These are phyloP conservation scores for Cutaneotrichosporon sp. DNA, from an alignment of 1,284 basidiomycete species.

Conservation along the genomic window DNA sequence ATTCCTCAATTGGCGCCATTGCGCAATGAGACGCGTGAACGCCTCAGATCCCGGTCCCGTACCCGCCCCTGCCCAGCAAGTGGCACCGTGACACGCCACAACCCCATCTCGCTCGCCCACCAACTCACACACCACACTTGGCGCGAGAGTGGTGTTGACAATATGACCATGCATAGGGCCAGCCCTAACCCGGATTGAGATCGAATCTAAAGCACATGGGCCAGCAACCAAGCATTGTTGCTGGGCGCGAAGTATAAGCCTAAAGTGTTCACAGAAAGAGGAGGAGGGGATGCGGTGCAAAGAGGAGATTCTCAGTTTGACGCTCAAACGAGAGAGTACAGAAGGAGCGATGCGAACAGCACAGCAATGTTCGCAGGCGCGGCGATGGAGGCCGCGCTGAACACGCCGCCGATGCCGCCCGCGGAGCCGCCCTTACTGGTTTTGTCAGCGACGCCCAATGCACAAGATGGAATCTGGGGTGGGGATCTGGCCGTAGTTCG, in stretches of 20 bases:
- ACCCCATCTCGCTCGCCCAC: too few relatives aligned
- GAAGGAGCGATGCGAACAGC: slow-evolving; percentile 4
- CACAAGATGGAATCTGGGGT: not conserved
- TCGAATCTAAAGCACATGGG: slow-evolving; percentile 6
- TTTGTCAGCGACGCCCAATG: not conserved
- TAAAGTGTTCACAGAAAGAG: slow-evolving; percentile 4
- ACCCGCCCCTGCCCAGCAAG: not conserved
- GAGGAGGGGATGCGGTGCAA: not conserved
- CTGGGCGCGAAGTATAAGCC: not conserved
- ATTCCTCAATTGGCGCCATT: too few relatives aligned
- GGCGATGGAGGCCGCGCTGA: not conserved
- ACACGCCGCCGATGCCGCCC: not conserved
- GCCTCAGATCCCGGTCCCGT: not conserved
- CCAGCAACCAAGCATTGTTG: not conserved
- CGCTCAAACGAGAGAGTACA: slow-evolving; percentile 3
- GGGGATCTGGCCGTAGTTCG: not conserved
- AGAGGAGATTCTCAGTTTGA: not conserved
- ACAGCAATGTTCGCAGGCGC: slow-evolving; percentile 1
- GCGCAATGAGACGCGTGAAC: not conserved
- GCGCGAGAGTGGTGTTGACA: too few relatives aligned
- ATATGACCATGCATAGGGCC: slow-evolving; percentile 9
- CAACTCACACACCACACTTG: too few relatives aligned
- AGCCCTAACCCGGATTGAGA: slow-evolving; percentile 8
- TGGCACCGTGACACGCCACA: not conserved
- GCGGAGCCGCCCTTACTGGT: not conserved